These are phyloP conservation scores for Brassica juncea DNA, from an alignment of 345 rosid species.

Conservation along the genomic window DNA sequence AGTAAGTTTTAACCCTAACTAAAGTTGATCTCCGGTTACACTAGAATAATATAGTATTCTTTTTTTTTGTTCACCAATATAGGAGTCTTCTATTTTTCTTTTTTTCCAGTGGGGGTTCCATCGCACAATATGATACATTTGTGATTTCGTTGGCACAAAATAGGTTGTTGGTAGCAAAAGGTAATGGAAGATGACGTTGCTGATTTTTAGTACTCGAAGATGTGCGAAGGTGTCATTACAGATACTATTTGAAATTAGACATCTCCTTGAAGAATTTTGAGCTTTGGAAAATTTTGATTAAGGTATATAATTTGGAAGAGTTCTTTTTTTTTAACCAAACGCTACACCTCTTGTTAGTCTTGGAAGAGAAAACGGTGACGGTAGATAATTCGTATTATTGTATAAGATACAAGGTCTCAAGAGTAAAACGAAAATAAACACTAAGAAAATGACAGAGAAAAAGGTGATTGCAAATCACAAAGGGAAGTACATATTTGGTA, in stretches of 20 bases:
- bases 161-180: background rate
- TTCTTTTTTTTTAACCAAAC: too few species aligned
- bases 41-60: background rate
- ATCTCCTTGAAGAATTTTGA: background rate
- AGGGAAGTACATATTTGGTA: too few species aligned
- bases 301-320: too few species aligned
- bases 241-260: background rate
- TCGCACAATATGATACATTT: background rate
- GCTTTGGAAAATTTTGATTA: background rate
- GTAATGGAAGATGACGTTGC: background rate
- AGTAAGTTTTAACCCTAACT: slow-evolving; percentile 4
- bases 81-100: too few species aligned
- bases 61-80: too few species aligned
- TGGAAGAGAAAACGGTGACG: too few species aligned
- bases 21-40: background rate
- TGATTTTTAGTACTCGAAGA: background rate
- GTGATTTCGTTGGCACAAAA: background rate
- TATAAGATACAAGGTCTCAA: too few species aligned
- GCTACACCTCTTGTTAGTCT: too few species aligned
- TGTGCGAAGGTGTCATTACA: background rate
- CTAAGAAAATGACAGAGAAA: too few species aligned
- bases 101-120: background rate
- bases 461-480: too few species aligned
- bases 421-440: too few species aligned
- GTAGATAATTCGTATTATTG: too few species aligned